Base-by-base conservation (phyloP, 768 basidiomycete genomes). In the Boletus sp. region DNA sequence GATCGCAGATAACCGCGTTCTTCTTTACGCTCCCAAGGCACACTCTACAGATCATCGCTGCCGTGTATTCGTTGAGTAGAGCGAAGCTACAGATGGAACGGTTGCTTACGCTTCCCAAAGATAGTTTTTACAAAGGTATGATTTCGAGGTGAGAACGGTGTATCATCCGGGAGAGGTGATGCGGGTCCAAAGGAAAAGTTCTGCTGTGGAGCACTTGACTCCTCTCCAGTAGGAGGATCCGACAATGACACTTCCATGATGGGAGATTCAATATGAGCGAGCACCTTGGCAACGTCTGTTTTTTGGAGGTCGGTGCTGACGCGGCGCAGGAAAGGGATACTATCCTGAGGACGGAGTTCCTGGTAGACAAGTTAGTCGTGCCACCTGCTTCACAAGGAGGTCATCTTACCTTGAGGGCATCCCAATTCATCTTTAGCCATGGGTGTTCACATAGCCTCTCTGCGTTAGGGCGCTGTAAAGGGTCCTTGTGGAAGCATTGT, bases 401-500 rank as follows among this genome's bases (percentile, higher is more conserved):
- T 12, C 11, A 3, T 60, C 78, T 50, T 66, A 92, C 94, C 80
- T 92, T 86, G 64, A 88, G 79, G n/a, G 81, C 79, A 41, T 82
- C 86, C 82, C 89, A 92, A 60, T 86, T 87, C 61, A 80, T 83
- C 73, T 86, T 87, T 45, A 98, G 76, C 96, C 96, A 98, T 12
- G 84, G 81, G 72, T 98, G 96, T 64, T 95, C 90, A 68, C 89
- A 96, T 8, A 99, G 82, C 49, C 80, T 70, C 60, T 89, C 89
- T 0, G 96, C 96, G 57, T 81, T 84, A 3, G 96, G 96, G n/a
- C 96, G 84, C 63, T 79, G 76, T 20, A 72, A 66, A 15, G 96
- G 93, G 62, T 96, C 85, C 73, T 98, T 98, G 69, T 89, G 74
- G 75, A 99, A 97, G 71, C 96, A 99, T 62, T 81, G 79, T n/a